These are phyloP conservation scores for Cucurbita ficifolia DNA, from an alignment of 306 rosid species.

Conservation along the genomic window DNA sequence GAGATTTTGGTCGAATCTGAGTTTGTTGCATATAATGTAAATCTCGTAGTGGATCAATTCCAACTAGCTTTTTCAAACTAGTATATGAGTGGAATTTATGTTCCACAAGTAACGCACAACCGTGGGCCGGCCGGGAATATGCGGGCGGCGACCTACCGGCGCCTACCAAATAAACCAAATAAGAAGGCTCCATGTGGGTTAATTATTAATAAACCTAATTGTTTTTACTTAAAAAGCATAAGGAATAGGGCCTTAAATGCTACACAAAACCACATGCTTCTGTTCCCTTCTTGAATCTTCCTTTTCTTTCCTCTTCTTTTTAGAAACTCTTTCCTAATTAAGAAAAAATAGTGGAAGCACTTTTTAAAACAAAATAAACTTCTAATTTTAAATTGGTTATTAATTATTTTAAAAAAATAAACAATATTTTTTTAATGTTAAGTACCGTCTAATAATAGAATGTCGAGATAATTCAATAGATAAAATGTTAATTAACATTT, in stretches of 20 bases:
- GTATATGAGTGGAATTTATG: too few relatives aligned
- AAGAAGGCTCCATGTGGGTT: neutral
- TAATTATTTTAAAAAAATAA: too few relatives aligned
- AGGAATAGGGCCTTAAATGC: neutral
- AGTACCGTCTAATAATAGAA: too few relatives aligned
- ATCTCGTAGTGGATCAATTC: too few relatives aligned
- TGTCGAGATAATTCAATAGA: too few relatives aligned
- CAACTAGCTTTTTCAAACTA: too few relatives aligned
- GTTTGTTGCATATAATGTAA: too few relatives aligned
- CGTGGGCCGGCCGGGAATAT: neutral
- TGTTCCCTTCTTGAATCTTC: neutral
- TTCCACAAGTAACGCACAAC: too few relatives aligned
- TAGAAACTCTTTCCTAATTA: neutral
- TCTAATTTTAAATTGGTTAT: neutral
- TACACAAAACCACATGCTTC: conserved; percentile 1
- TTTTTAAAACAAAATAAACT: neutral
- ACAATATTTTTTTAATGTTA: too few relatives aligned
- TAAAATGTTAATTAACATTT: too few relatives aligned
- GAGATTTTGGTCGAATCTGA: too few relatives aligned
- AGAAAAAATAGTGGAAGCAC: neutral
- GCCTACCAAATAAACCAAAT: neutral
- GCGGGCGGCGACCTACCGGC: neutral
- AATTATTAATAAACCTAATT: neutral
- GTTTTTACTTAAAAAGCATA: neutral
- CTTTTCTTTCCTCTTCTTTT: neutral